Conservation (phyloP, 106 monocot species). For the Alisma plantagoaquatica region DNA sequence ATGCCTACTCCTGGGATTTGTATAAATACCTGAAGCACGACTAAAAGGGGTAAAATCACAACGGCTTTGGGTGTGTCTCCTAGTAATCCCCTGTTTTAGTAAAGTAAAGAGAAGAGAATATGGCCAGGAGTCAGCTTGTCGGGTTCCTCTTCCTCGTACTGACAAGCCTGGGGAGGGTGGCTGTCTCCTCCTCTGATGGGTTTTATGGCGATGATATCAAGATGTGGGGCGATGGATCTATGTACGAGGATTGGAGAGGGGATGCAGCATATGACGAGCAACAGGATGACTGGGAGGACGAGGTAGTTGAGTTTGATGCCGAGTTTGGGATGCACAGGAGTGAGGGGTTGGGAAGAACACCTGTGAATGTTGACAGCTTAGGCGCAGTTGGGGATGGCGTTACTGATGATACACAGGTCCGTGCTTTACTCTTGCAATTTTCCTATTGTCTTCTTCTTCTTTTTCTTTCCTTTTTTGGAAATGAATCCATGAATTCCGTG, state of each 20-base stretch:
- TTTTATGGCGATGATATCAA: constrained; percentile 13
- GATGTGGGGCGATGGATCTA: constrained; percentile 13
- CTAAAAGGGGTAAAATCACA: constrained; percentile 12
- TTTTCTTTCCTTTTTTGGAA: no score
- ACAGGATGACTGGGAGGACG: background rate
- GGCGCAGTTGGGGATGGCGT: constrained; percentile 88
- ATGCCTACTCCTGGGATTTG: background rate
- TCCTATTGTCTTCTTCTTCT: background rate
- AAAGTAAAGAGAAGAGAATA: no score
- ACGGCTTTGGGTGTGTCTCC: background rate
- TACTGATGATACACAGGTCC: constrained; percentile 86
- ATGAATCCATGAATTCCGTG: no score
- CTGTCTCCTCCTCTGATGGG: background rate
- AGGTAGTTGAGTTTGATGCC: background rate
- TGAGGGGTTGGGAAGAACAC: constrained; percentile 26
- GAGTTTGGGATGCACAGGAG: constrained; percentile 13
- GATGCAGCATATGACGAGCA: background rate
- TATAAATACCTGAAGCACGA: constrained; percentile 11
- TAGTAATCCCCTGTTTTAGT: no score
- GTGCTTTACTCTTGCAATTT: no score
- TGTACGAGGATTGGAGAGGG: no score
- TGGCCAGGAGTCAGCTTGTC: background rate
- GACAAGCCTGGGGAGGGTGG: background rate
- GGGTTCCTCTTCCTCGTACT: background rate
- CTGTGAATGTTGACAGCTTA: constrained; percentile 81